These are phyloP conservation scores for Coprinopsis sp. DNA, from an alignment of 768 basidiomycete species.

Conservation along the genomic window DNA sequence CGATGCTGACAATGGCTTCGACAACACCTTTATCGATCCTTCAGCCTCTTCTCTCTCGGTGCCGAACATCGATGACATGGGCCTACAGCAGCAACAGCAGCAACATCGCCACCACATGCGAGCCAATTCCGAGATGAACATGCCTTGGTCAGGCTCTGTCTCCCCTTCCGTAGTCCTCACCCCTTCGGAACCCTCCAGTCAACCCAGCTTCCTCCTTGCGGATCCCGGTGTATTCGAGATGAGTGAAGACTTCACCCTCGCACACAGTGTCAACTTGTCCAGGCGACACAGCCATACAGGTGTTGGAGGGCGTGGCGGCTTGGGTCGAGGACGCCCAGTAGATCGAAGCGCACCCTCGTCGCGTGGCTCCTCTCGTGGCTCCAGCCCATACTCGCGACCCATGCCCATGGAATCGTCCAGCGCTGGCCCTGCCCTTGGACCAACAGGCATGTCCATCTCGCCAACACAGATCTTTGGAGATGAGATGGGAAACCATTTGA, in stretches of 20 bases:
- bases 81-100: not conserved
- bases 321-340: not conserved
- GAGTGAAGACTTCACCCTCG: not conserved
- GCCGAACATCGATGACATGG: not conserved
- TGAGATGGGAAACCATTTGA: conserved; percentile 1
- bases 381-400: conserved; percentile 9
- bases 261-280: not conserved
- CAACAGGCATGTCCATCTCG: not conserved
- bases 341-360: not conserved
- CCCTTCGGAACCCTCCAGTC: conserved; percentile 2
- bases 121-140: not conserved
- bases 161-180: conserved; percentile 7
- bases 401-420: too few species aligned
- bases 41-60: not conserved
- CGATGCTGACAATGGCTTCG: too few species aligned
- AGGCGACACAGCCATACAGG: conserved; percentile 31
- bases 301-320: conserved; percentile 8
- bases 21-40: too few species aligned
- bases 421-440: too few species aligned
- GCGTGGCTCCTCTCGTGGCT: conserved; percentile 4
- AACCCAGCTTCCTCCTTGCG: not conserved
- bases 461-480: conserved; percentile 4
- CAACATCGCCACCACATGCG: not conserved
- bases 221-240: not conserved
- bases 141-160: conserved; percentile 4